Conservation (phyloP, 1,284 basidiomycete species). For the Cutaneotrichosporon cavernicola region DNA sequence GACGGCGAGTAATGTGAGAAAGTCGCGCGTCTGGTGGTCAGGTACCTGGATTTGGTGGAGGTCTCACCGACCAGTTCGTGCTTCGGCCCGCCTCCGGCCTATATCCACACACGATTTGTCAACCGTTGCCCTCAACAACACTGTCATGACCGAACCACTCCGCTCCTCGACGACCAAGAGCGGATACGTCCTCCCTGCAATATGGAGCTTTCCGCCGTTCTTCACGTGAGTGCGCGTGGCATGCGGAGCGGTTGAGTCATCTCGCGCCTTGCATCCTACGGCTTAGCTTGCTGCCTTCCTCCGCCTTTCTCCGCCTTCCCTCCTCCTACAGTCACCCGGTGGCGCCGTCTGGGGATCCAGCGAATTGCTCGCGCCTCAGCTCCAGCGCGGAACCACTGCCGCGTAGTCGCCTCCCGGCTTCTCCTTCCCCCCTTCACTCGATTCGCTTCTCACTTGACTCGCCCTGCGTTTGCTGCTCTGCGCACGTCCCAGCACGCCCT, state of each 20-base stretch:
- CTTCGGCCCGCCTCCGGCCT: neutral
- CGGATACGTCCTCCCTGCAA: slow-evolving; percentile 54
- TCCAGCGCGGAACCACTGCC: no score
- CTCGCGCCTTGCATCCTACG: neutral
- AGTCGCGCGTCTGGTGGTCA: neutral
- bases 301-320: neutral
- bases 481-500: neutral
- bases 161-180: slow-evolving; percentile 29
- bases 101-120: neutral
- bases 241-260: no score
- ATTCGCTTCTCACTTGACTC: neutral
- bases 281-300: neutral
- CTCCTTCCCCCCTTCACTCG: neutral
- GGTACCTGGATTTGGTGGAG: neutral
- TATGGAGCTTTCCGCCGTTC: slow-evolving; percentile 60
- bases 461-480: neutral
- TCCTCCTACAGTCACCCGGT: no score
- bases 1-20: neutral
- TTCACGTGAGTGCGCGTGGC: slow-evolving; percentile 51
- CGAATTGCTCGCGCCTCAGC: no score
- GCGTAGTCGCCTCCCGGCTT: no score
- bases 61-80: neutral
- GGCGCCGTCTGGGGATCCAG: no score
- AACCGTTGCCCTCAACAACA: neutral
- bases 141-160: slow-evolving; percentile 15